Evolutionary conservation across 495 filamentous ascomycete species (phyloP).

Genomic region (Oleoguttula mirabilis): DNA sequence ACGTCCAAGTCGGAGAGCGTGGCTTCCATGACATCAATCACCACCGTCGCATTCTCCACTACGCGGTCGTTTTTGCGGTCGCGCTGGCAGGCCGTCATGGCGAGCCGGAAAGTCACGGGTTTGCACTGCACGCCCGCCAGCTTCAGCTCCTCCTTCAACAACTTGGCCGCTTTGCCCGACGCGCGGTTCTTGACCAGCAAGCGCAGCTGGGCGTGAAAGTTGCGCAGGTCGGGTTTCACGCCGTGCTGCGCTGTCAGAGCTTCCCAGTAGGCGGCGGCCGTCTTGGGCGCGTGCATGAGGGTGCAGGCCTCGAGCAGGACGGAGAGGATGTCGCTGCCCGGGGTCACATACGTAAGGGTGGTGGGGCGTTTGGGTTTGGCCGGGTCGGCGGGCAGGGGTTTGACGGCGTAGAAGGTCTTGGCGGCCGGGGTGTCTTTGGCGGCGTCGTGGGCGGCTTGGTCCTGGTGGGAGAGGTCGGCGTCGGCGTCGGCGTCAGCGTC

Average conservation of each 20-base stretch:
- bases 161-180: constrained; percentile 40
- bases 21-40: constrained; percentile 24
- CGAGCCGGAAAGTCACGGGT: constrained; percentile 53
- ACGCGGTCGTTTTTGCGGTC: constrained; percentile 59
- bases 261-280: constrained; percentile 59
- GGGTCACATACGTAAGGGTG: constrained; percentile 35
- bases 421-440: constrained; percentile 6
- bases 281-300: constrained; percentile 36
- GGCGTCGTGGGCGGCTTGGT: constrained; percentile 11
- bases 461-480: constrained; percentile 5
- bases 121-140: constrained; percentile 28
- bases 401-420: constrained; percentile 14
- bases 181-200: constrained; percentile 52
- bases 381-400: constrained; percentile 12
- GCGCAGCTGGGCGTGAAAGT: constrained; percentile 54
- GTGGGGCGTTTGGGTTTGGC: constrained; percentile 1
- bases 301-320: constrained; percentile 52
- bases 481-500: not conserved
- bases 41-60: constrained; percentile 20
- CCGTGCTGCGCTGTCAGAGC: constrained; percentile 44
- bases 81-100: constrained; percentile 52
- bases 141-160: constrained; percentile 40
- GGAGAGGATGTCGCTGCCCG: constrained; percentile 57
- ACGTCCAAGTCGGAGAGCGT: constrained; percentile 33
- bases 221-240: constrained; percentile 56